A percentile compares a stretch with the other conserved stretches of the same genome.
phyloP scores from a whole-genome alignment of 371 early-diverging fungal genomes.

The Nematocida minor region DNA sequence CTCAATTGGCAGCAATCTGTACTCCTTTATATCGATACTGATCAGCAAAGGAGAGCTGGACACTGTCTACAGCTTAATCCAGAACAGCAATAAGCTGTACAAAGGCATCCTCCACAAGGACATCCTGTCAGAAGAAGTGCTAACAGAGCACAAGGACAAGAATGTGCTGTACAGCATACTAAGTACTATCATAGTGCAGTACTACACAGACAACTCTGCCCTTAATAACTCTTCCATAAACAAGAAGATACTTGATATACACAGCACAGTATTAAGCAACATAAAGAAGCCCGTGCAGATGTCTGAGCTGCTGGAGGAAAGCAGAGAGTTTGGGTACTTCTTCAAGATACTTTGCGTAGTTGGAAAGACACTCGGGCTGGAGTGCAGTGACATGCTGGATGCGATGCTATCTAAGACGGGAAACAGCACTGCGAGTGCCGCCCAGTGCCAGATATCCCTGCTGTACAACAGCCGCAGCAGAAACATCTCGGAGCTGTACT shows the following conservation, averaged over 20 bases:
- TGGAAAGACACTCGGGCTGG: neutral
- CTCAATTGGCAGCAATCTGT: constrained; percentile 4
- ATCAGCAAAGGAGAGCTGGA: constrained; percentile 26
- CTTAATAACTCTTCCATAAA: constrained; percentile 11
- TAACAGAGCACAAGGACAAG: neutral
- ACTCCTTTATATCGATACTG: constrained; percentile 19
- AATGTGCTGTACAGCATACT: constrained; percentile 16
- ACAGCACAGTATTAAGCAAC: neutral
- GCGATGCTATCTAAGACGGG: neutral
- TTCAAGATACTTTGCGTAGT: constrained; percentile 24
- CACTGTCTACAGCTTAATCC: constrained; percentile 14
- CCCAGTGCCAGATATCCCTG: neutral
- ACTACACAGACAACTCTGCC: constrained; percentile 20
- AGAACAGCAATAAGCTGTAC: constrained; percentile 10
- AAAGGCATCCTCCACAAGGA: constrained; percentile 15
- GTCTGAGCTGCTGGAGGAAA: neutral
- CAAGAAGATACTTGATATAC: constrained; percentile 2
- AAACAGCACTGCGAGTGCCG: neutral
- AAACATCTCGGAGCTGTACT: constrained; percentile 14
- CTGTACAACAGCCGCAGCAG: constrained; percentile 27
- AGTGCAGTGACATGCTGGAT: neutral
- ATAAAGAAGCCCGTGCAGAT: constrained; percentile 11
- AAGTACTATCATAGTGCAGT: constrained; percentile 17
- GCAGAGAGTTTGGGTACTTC: constrained; percentile 34
- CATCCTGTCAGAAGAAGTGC: neutral